Evolutionary conservation across 768 basidiomycete genomes (phyloP).

Genomic region (Psilocybe tampanensis): DNA sequence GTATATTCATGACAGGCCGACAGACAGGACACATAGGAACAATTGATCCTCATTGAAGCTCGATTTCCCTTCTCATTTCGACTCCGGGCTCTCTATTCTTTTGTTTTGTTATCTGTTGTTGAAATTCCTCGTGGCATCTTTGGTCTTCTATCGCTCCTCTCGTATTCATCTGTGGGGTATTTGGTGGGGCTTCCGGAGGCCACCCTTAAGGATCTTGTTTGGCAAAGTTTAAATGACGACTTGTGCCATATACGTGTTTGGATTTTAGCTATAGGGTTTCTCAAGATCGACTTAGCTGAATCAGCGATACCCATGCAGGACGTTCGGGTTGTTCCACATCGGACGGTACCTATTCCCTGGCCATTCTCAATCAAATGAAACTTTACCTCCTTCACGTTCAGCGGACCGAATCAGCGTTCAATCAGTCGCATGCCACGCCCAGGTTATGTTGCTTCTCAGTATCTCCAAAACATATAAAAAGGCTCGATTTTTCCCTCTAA

Average conservation of each 20-base stretch:
- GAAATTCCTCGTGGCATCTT: background rate
- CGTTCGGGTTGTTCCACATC: constrained; percentile 19
- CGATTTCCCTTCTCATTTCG: background rate
- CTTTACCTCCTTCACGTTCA: constrained; percentile 13
- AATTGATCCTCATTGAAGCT: background rate
- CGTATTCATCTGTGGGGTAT: constrained; percentile 2
- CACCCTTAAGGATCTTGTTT: constrained; percentile 2
- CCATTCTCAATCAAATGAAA: constrained; percentile 16
- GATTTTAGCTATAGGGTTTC: constrained; percentile 30
- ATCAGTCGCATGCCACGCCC: constrained; percentile 22
- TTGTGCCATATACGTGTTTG: constrained; percentile 24
- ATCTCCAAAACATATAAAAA: constrained; percentile 25
- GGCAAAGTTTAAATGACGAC: constrained; percentile 24
- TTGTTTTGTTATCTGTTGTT: background rate
- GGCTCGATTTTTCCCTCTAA: constrained; percentile 4
- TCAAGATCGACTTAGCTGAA: constrained; percentile 19
- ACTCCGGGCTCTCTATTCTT: no score
- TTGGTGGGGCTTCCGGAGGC: background rate
- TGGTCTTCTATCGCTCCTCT: background rate
- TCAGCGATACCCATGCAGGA: constrained; percentile 12
- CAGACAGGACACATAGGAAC: background rate
- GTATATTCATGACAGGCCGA: constrained; percentile 3
- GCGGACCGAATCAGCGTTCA: constrained; percentile 23
- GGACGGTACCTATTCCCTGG: constrained; percentile 19
- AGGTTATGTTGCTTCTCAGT: constrained; percentile 19